Base-by-base conservation (phyloP, 169 alveolate species). In the Blepharisma undulans region DNA sequence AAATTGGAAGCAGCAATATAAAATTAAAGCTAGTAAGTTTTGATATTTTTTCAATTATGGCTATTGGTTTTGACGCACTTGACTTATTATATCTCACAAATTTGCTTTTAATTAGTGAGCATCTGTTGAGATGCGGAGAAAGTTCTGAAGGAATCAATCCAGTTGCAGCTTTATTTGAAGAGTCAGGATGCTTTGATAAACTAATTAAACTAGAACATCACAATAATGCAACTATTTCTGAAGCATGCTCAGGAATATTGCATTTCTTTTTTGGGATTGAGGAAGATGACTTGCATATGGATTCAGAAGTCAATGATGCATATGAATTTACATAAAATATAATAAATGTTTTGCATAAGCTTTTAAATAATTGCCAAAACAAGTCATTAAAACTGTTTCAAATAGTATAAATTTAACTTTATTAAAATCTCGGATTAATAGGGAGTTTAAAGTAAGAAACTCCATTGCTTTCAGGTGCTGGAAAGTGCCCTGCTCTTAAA, bases 401-500 rank as follows among this genome's bases (percentile, higher is more conserved):
- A n/a, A n/a, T n/a, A n/a, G n/a, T n/a, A n/a, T n/a, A n/a, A n/a
- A n/a, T n/a, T n/a, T n/a, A n/a, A n/a, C n/a, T n/a, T n/a, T n/a
- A 48, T 48, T 48, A 48, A 18, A 48, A 48, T 5, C 66, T 48
- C 14, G 66, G 36, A 33, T 79, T 79, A 79, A 79, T 25, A 79
- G 87, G 87, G 2, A 79, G 36, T 33, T 79, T 79, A 33, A 79
- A 33, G 87, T 79, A 79, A 4, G 60, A 25, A 29, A 79, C 10
- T 33, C 87, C 87, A 33, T 79, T 79, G 60, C 61, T 33, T 79
- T 79, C 87, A 12, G 87, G 87, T 0, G 29, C 87, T 2, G 87
- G 87, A 21, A 79, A 32, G 29, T 10, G 36, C 1, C 87, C 87
- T 14, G 29, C 34, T 22, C 36, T 30, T 34, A 79, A 33, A 33